Conservation (phyloP, 768 basidiomycete genomes). For the Boletellus ananiceps region DNA sequence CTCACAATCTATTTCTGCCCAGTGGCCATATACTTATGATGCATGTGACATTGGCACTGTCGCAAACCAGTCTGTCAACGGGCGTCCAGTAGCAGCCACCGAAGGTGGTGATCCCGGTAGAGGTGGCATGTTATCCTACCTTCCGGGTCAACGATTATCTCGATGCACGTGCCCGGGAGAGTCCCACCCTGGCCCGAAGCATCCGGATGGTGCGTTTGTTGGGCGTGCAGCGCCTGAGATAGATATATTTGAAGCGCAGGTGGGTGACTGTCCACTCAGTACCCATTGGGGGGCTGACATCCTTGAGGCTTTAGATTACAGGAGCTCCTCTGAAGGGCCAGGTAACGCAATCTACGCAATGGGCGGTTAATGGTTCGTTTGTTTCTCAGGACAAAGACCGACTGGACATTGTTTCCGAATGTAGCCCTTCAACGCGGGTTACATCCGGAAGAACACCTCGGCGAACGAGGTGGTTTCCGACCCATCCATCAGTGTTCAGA, state of each 20-base stretch:
- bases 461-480: slow-evolving; percentile 56
- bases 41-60: slow-evolving; percentile 82
- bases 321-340: slow-evolving; percentile 42
- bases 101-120: slow-evolving; percentile 50
- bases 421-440: slow-evolving; percentile 73
- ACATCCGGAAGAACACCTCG: slow-evolving; percentile 61
- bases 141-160: slow-evolving; percentile 80
- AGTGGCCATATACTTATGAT: slow-evolving; percentile 69
- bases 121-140: slow-evolving; percentile 55
- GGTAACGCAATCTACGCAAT: slow-evolving; percentile 85
- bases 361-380: slow-evolving; percentile 51
- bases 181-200: slow-evolving; percentile 77
- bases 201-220: slow-evolving; percentile 68
- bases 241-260: slow-evolving; percentile 83
- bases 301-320: slow-evolving; percentile 40
- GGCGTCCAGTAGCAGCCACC: slow-evolving; percentile 57
- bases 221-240: slow-evolving; percentile 88
- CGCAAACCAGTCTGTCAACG: slow-evolving; percentile 74
- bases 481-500: slow-evolving; percentile 48
- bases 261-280: slow-evolving; percentile 17
- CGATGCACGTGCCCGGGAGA: slow-evolving; percentile 82
- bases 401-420: neutral
- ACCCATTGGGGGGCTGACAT: slow-evolving; percentile 9
- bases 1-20: slow-evolving; percentile 3
- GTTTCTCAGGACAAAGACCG: neutral